These are phyloP conservation scores for Cylindrotheca closterium DNA, from an alignment of 108 stramenopile genomes.

Conservation along the genomic window DNA sequence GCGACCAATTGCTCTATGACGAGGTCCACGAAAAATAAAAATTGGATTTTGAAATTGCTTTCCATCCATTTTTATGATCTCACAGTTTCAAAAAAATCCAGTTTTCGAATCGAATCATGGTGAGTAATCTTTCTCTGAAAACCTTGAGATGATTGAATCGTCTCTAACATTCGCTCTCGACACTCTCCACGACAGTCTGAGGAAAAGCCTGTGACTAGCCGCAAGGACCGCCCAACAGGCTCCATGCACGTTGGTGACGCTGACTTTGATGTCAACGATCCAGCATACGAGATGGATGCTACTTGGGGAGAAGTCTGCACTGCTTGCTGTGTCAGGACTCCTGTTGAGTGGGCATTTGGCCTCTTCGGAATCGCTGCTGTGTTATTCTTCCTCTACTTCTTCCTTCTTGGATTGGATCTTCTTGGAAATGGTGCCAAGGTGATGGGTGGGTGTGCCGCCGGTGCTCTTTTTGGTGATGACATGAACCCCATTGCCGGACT, in stretches of 20 bases:
- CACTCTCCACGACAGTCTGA: too few relatives aligned
- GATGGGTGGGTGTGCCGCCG: constrained; percentile 78
- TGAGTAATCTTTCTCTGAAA: too few relatives aligned
- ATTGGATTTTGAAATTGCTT: too few relatives aligned
- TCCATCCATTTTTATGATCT: too few relatives aligned
- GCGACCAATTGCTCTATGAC: too few relatives aligned
- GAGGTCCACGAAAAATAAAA: too few relatives aligned
- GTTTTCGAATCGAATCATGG: too few relatives aligned
- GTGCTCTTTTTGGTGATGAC: constrained; percentile 71
- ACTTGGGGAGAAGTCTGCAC: constrained; percentile 77
- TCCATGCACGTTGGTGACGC: constrained; percentile 69
- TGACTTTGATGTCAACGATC: constrained; percentile 45
- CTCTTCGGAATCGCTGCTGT: constrained; percentile 46
- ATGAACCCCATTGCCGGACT: constrained; percentile 86
- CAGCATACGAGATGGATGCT: constrained; percentile 39
- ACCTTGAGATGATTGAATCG: too few relatives aligned
- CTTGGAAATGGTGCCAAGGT: constrained; percentile 83
- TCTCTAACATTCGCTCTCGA: too few relatives aligned
- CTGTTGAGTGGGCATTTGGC: constrained; percentile 55
- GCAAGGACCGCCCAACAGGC: constrained; percentile 58
- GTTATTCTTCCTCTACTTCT: constrained; percentile 88
- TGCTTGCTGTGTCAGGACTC: constrained; percentile 73
- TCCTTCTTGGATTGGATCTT: constrained; percentile 81
- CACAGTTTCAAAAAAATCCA: too few relatives aligned
- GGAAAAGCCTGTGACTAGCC: constrained; percentile 15